A percentile compares a stretch with the other conserved stretches of the same genome.
Evolutionary conservation across 1,284 basidiomycete species (phyloP).

Genomic region (Fomitopsis pinicola): DNA sequence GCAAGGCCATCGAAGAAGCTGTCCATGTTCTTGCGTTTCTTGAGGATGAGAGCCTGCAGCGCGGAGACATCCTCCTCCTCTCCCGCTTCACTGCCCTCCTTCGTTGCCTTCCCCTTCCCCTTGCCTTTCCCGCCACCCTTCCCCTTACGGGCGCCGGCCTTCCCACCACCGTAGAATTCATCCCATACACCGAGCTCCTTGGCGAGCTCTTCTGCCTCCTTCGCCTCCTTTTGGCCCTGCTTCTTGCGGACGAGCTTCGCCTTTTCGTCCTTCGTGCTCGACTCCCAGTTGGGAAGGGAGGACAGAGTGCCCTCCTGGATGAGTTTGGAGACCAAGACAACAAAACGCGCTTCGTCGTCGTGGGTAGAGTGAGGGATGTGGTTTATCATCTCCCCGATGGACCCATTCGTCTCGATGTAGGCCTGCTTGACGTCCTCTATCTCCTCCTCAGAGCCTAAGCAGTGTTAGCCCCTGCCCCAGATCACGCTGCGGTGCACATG

Average conservation of each 20-base stretch:
- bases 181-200: constrained; percentile 93
- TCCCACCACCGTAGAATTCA: constrained; percentile 87
- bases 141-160: constrained; percentile 57
- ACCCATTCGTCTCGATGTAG: constrained; percentile 66
- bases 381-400: constrained; percentile 75
- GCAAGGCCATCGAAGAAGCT: constrained; percentile 76
- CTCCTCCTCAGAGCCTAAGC: constrained; percentile 80
- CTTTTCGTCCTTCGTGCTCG: constrained; percentile 73
- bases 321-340: constrained; percentile 63
- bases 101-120: constrained; percentile 26
- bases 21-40: constrained; percentile 69
- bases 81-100: constrained; percentile 36
- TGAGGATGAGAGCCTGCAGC: constrained; percentile 80
- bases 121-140: constrained; percentile 54
- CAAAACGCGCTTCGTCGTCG: constrained; percentile 82
- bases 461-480: neutral
- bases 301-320: constrained; percentile 63
- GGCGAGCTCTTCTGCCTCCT: constrained; percentile 82
- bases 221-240: constrained; percentile 73
- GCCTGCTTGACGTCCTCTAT: constrained; percentile 70
- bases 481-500: constrained; percentile 25
- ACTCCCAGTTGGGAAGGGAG: constrained; percentile 62
- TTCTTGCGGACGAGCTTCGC: constrained; percentile 70
- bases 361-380: constrained; percentile 81
- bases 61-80: constrained; percentile 63